These are phyloP conservation scores for Porcisia hertigi DNA, from an alignment of 208 protist genomes.

Conservation along the genomic window DNA sequence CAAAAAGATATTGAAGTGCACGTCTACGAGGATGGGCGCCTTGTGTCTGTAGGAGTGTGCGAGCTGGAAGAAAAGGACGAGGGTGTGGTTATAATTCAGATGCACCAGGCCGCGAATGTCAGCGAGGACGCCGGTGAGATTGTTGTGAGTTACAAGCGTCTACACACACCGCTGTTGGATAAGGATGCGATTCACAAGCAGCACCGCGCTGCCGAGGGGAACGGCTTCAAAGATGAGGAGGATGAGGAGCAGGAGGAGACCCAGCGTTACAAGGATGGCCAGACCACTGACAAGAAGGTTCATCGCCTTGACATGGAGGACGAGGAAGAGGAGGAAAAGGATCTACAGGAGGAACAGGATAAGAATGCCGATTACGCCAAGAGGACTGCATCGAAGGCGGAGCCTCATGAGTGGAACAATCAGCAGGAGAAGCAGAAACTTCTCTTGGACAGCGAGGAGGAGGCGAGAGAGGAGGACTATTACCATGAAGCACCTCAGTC, in stretches of 20 bases:
- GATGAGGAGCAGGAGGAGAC: conserved; percentile 32
- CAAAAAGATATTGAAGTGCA: conserved; percentile 61
- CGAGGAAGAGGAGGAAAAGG: conserved; percentile 36
- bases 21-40: conserved; percentile 56
- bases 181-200: conserved; percentile 9
- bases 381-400: conserved; percentile 5
- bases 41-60: conserved; percentile 52
- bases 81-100: conserved; percentile 53
- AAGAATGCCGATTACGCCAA: background rate
- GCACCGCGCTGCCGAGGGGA: conserved; percentile 5
- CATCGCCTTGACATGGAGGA: conserved; percentile 20
- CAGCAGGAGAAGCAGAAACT: background rate
- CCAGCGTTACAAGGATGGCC: background rate
- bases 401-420: background rate
- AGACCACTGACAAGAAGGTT: background rate
- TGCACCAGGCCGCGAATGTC: conserved; percentile 55
- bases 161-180: conserved; percentile 32
- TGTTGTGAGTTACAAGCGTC: conserved; percentile 77
- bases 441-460: conserved; percentile 1
- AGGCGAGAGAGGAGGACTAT: conserved; percentile 14
- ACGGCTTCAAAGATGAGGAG: conserved; percentile 11
- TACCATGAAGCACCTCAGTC: background rate
- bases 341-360: background rate
- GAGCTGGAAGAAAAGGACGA: conserved; percentile 44
- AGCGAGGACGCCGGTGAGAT: conserved; percentile 65